Evolutionary conservation across 768 basidiomycete species (phyloP).

Genomic region (Roridomyces roridus): DNA sequence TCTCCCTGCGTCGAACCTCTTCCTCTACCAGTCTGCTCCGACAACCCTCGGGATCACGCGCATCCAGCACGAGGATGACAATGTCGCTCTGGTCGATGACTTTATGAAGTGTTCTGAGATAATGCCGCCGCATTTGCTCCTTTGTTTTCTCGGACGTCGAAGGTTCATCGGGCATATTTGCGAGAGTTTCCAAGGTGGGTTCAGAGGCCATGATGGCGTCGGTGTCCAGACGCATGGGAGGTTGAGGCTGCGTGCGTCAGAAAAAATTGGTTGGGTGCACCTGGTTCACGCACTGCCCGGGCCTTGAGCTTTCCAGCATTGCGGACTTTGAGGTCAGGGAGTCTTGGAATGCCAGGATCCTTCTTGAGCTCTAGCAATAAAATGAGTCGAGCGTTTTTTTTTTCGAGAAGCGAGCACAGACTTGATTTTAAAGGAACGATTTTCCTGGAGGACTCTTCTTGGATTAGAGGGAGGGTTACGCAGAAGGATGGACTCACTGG

Average conservation of each 20-base stretch:
- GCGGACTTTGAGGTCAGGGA: conserved; percentile 73
- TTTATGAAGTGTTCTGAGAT: conserved; percentile 83
- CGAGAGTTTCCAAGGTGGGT: conserved; percentile 69
- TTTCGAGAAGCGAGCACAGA: background rate
- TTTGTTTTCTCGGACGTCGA: conserved; percentile 53
- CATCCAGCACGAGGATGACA: conserved; percentile 88
- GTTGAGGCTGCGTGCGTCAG: conserved; percentile 25
- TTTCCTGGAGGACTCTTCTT: conserved; percentile 15
- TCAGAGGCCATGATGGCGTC: conserved; percentile 79
- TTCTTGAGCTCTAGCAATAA: conserved; percentile 73
- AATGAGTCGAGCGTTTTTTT: background rate
- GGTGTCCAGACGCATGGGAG: conserved; percentile 44
- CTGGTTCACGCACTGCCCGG: conserved; percentile 41
- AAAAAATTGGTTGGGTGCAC: conserved; percentile 1
- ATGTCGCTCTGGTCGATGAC: conserved; percentile 96
- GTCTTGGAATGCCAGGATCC: conserved; percentile 87
- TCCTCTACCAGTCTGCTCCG: conserved; percentile 93
- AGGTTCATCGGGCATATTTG: conserved; percentile 50
- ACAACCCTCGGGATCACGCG: conserved; percentile 94
- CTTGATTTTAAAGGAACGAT: conserved; percentile 25
- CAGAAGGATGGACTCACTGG: background rate
- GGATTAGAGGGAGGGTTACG: background rate
- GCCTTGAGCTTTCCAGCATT: conserved; percentile 57
- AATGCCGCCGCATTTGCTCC: conserved; percentile 74
- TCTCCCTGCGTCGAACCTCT: conserved; percentile 85